Base-by-base conservation (phyloP, 2,329 filamentous ascomycete genomes). In the Cercospora sp. region DNA sequence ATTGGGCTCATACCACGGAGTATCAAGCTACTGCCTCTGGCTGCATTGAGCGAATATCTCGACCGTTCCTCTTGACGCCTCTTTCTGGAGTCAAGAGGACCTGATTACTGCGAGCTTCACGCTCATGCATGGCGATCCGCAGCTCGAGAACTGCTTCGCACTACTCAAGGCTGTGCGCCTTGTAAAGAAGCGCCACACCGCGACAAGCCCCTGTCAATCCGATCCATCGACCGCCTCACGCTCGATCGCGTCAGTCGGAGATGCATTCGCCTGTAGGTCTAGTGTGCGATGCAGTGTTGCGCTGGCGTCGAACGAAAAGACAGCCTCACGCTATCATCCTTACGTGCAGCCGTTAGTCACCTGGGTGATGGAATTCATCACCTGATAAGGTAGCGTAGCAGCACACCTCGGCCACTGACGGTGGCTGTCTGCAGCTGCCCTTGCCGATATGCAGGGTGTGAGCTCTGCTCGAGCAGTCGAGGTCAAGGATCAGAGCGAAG, bases 331-430 rank as follows among this genome's bases (percentile, higher is more conserved):
- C 49, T 53, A 24, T 53, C 18, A 28, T 21, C 9, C 26, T 53
- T 21, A 53, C 49, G 26, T 53, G 49, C 49, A 21, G 49, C 9
- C 13, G 18, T 53, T 53, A 53, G 49, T 53, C 49, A 57, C 13
- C 21, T 57, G 1, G 24, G 53, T 28, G 16, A 57, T 28, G 53
- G 24, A 28, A 3, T 18, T 18, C 26, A 57, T 57, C 53, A 57
- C 53, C 53, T 57, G 53, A 57, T 57, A 12, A 55, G 51, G 51
- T 57, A 30, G 53, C 26, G 8, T 34, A 34, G 53, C 32, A 30
- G 53, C 53, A 58, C 53, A 28, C 26, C 53, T 58, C 53, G 53
- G 53, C 53, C 49, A 58, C 30, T 58, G 53, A 58, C 53, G 53
- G 53, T 58, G 16, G 53, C 53, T 58, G 53, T 58, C 53, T 30